phyloP scores from a whole-genome alignment of 768 basidiomycete species.

The Tylopilus sp. region DNA sequence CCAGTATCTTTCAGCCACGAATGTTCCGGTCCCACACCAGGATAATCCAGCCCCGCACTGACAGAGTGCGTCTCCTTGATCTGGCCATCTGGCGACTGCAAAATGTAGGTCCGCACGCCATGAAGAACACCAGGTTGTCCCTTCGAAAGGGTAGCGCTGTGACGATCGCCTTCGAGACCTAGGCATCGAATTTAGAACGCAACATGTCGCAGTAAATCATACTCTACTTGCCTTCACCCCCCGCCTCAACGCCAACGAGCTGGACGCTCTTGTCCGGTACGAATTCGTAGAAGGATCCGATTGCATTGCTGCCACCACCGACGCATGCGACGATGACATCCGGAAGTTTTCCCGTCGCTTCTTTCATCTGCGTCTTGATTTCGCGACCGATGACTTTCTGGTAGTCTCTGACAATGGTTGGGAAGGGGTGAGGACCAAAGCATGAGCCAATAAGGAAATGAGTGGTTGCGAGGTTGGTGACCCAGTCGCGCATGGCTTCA shows the following conservation, averaged over 20 bases:
- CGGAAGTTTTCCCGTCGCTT: neutral
- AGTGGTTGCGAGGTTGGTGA: neutral
- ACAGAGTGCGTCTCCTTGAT: neutral
- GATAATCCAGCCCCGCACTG: neutral
- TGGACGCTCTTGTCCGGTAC: neutral
- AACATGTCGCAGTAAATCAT: neutral
- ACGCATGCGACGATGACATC: neutral
- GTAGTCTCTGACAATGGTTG: constrained; percentile 1
- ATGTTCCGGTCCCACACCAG: neutral
- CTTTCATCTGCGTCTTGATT: neutral
- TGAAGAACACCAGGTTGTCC: neutral
- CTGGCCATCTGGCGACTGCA: neutral
- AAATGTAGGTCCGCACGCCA: neutral
- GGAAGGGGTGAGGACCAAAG: constrained; percentile 2
- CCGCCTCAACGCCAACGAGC: neutral
- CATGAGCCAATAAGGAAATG: constrained; percentile 4
- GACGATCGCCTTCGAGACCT: constrained; percentile 1
- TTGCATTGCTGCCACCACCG: neutral
- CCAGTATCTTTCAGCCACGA: neutral
- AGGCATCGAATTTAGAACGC: neutral
- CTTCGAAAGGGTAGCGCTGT: constrained; percentile 1
- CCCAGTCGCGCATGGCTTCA: constrained; percentile 4
- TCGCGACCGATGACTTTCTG: constrained; percentile 1
- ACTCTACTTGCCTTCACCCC: neutral
- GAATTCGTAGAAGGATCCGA: neutral